Base-by-base conservation (phyloP, 1,139 yeast species). In the Yamadazyma songkhlaensis region DNA sequence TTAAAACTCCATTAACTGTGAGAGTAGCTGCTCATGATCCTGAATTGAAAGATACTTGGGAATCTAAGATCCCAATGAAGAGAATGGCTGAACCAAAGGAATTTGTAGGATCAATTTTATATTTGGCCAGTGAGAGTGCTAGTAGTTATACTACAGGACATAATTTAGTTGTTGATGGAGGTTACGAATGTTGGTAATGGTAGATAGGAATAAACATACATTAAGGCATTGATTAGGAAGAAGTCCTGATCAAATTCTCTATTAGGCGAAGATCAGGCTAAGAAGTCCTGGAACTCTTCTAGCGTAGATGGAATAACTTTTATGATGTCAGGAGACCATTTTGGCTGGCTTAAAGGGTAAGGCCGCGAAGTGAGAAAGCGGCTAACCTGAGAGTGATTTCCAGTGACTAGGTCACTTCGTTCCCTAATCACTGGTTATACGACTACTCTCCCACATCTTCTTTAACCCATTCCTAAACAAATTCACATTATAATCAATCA, bases 401-500 rank as follows among this genome's bases (percentile, higher is more conserved):
- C n/a, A n/a, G n/a, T n/a, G n/a, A n/a, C n/a, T n/a, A n/a, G n/a
- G 20, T 17, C 20, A 17, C 20, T 6, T 5, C 11, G 8, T 8
- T 23, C 25, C 10, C 20, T 17, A 17, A 17, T 17, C 20, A 17
- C 20, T 17, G 22, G n/a, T n/a, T n/a, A 39, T 31, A 14, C 45
- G 42, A 7, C 72, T 61, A 40, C 59, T 60, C 41, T 65, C 65
- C 94, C 95, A 89, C 63, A 89, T 82, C 46, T 83, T 79, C 64
- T 84, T 84, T 46, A 90, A 69, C 1, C 95, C 84, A 40, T 78
- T 78, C 48, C 85, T 84, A 56, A 90, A 85, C 28, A 86, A 74
- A 44, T 83, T 85, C 29, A 90, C 90, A 56, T 92, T 92, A 58
- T 88, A 90, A 57, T 92, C 97, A 23, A 90, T 81, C 31, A 92